Conservation (phyloP, 331 rosid genomes). For the Quercus lobata region DNA sequence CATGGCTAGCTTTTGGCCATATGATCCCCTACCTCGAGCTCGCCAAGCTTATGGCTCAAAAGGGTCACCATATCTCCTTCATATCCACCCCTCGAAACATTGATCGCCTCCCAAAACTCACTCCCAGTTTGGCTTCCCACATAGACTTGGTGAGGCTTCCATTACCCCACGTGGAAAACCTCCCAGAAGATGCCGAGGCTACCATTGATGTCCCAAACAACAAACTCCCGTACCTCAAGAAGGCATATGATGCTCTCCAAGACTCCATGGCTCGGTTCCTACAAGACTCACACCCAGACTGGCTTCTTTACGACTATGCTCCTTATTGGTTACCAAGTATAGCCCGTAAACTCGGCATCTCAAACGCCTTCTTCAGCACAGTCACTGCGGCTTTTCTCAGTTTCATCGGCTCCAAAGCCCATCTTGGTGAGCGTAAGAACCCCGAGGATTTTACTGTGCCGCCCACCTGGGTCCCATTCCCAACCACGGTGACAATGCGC, state of each 20-base stretch:
- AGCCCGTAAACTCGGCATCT: neutral
- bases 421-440: neutral
- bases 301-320: too few species aligned
- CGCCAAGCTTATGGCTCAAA: too few species aligned
- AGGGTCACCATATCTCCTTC: neutral
- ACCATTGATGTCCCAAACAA: conserved; percentile 41
- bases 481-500: conserved; percentile 3
- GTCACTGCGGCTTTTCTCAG: neutral
- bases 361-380: conserved; percentile 7
- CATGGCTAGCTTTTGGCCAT: too few species aligned
- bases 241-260: too few species aligned
- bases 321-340: neutral
- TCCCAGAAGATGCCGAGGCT: conserved; percentile 41
- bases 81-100: conserved; percentile 55
- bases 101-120: conserved; percentile 45
- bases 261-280: too few species aligned
- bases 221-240: conserved; percentile 27
- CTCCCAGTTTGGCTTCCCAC: neutral
- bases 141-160: conserved; percentile 33
- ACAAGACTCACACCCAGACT: too few species aligned
- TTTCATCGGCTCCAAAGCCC: neutral
- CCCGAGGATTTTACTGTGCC: conserved; percentile 15
- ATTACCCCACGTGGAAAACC: conserved; percentile 19
- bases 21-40: too few species aligned
- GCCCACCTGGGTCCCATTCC: conserved; percentile 29